Evolutionary conservation across 345 rosid species (phyloP), one percentile per base, ranked within the genome.

Genomic region (Moringa oleifera): DNA sequence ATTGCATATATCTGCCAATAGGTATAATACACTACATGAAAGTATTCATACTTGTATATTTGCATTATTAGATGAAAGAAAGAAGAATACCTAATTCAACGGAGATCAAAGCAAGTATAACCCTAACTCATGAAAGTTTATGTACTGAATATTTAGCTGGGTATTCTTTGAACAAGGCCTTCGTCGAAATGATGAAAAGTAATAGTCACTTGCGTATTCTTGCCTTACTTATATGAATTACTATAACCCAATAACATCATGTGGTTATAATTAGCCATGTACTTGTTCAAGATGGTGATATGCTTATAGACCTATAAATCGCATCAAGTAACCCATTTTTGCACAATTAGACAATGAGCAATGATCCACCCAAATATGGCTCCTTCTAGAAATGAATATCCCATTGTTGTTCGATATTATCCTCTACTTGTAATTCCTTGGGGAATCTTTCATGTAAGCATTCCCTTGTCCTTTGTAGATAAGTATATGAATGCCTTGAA

Each of bases 121-220:
- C n/a, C n/a, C n/a, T n/a, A n/a, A n/a, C n/a, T n/a, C n/a, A n/a
- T n/a, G n/a, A n/a, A n/a, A n/a, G n/a, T n/a, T n/a, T n/a, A n/a
- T n/a, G n/a, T n/a, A n/a, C n/a, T n/a, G n/a, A 16, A n/a, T 20
- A 19, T 12, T 66, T 79, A 84, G 86, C 86, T 77, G 0, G 87
- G 90, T 84, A 85, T 85, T 74, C 90, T 82, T 57, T 85, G 90
- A 51, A 82, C 82, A 64, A 82, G 85, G 15, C 90, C 87, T 78
- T 84, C 85, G 4, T 85, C 89, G 54, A 84, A 84, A 71, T 84
- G 89, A 71, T 84, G 81, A 23, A 82, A 84, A 16, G 90, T 87
- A 67, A 84, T 80, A 53, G 90, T 84, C 70, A 79, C 82, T 71
- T 79, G 89, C 89, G 81, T 84, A 68, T 77, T 81, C 79, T 77